These are phyloP conservation scores for Primulina tabacum DNA, from an alignment of 257 asterid genomes.

Conservation along the genomic window DNA sequence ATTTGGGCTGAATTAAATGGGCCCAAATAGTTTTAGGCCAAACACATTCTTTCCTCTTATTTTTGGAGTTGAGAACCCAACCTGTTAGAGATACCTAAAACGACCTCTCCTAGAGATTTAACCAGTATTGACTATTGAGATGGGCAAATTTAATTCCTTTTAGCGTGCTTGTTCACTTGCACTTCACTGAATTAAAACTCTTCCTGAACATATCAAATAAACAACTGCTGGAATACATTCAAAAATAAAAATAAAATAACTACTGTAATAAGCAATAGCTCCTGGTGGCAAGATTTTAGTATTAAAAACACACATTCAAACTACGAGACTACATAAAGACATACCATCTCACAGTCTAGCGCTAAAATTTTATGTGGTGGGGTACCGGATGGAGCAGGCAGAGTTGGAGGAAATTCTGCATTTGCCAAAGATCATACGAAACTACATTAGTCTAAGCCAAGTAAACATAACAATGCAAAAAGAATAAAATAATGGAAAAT, in stretches of 20 bases:
- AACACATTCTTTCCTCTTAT: neutral
- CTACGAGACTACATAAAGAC: conserved; percentile 20
- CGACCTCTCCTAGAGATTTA: neutral
- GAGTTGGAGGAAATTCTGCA: conserved; percentile 73
- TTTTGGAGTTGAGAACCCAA: neutral
- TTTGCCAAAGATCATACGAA: conserved; percentile 20
- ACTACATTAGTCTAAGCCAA: neutral
- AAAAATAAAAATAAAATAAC: too few species aligned
- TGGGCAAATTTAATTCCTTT: too few species aligned
- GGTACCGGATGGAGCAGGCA: conserved; percentile 73
- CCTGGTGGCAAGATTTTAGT: neutral
- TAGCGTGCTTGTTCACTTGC: neutral
- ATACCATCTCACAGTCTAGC: conserved; percentile 95
- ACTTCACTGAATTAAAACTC: neutral
- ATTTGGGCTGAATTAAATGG: too few species aligned
- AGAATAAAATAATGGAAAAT: conserved; percentile 7
- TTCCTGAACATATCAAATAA: too few species aligned
- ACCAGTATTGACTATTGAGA: neutral
- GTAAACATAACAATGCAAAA: neutral
- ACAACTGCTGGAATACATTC: neutral
- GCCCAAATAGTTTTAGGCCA: too few species aligned
- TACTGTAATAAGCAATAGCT: neutral
- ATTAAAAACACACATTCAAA: conserved; percentile 1
- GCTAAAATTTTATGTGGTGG: conserved; percentile 70
- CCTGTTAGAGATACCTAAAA: neutral